Percentiles rank a stretch among this genome's conserved stretches.
Evolutionary conservation across 2,329 filamentous ascomycete species (phyloP).

Genomic region (Zymoseptoria passerinii): DNA sequence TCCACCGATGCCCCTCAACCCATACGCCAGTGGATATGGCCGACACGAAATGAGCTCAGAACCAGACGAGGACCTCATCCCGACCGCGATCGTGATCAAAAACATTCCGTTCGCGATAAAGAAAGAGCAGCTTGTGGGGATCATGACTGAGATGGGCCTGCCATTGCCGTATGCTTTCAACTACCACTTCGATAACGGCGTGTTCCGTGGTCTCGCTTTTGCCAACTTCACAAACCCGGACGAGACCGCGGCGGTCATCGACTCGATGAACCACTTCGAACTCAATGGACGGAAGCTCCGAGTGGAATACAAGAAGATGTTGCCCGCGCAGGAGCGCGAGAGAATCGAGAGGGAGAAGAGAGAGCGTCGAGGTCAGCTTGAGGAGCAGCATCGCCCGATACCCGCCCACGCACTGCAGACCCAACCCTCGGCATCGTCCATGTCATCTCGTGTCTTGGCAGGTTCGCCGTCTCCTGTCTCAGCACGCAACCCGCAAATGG

Average conservation of each 20-base stretch:
- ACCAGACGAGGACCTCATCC: slow-evolving; percentile 80
- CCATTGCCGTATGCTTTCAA: slow-evolving; percentile 98
- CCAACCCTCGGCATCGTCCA: slow-evolving; percentile 77
- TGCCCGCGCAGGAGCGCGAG: slow-evolving; percentile 87
- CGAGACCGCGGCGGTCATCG: slow-evolving; percentile 86
- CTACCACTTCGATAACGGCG: slow-evolving; percentile 89
- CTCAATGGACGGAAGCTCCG: slow-evolving; percentile 88
- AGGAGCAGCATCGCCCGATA: slow-evolving; percentile 86
- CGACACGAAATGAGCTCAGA: slow-evolving; percentile 42
- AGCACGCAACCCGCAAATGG: slow-evolving; percentile 41
- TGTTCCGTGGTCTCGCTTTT: slow-evolving; percentile 92
- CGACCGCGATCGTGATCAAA: slow-evolving; percentile 97
- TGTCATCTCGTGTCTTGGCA: slow-evolving; percentile 51
- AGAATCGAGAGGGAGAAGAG: slow-evolving; percentile 95
- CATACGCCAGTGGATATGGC: slow-evolving; percentile 36
- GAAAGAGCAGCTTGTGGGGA: slow-evolving; percentile 83
- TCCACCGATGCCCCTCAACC: slow-evolving; percentile 38
- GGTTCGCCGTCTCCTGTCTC: slow-evolving; percentile 62
- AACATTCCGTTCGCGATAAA: slow-evolving; percentile 98
- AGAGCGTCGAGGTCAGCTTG: slow-evolving; percentile 87
- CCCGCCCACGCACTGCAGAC: slow-evolving; percentile 59
- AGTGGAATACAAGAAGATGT: slow-evolving; percentile 99
- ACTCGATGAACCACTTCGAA: slow-evolving; percentile 90
- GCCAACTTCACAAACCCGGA: slow-evolving; percentile 96
- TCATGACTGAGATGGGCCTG: slow-evolving; percentile 91